Percentiles rank a stretch among this genome's conserved stretches.
phyloP scores from a whole-genome alignment of 306 rosid species.

The Styphnolobium japonicum region DNA sequence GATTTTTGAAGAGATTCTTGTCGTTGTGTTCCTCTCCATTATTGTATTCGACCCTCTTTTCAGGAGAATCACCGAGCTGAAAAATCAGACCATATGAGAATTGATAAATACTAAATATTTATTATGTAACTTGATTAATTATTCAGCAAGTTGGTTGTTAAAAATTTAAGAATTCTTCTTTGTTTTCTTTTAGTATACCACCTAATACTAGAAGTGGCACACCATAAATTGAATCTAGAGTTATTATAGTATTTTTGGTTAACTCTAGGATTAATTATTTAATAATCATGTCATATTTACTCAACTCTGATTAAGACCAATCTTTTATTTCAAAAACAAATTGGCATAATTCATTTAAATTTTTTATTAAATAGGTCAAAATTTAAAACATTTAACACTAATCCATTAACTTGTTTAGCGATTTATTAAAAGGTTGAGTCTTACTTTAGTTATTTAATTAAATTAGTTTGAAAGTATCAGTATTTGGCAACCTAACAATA shows the following conservation, averaged over 20 bases:
- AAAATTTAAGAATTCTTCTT: background rate
- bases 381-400: too few species aligned
- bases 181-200: background rate
- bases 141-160: background rate
- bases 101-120: background rate
- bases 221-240: background rate
- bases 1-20: background rate
- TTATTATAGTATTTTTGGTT: background rate
- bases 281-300: too few species aligned
- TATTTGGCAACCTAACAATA: too few species aligned
- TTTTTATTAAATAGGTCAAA: too few species aligned
- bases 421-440: too few species aligned
- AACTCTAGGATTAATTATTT: too few species aligned
- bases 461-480: too few species aligned
- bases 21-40: background rate
- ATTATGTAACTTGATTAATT: background rate
- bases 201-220: background rate
- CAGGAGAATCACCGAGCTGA: background rate
- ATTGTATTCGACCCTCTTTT: background rate
- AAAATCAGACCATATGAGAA: background rate
- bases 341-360: too few species aligned
- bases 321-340: too few species aligned
- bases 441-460: too few species aligned
- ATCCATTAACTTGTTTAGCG: too few species aligned
- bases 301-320: too few species aligned